Conservation (phyloP, 2,329 filamentous ascomycete species). For the Curvularia lunata region DNA sequence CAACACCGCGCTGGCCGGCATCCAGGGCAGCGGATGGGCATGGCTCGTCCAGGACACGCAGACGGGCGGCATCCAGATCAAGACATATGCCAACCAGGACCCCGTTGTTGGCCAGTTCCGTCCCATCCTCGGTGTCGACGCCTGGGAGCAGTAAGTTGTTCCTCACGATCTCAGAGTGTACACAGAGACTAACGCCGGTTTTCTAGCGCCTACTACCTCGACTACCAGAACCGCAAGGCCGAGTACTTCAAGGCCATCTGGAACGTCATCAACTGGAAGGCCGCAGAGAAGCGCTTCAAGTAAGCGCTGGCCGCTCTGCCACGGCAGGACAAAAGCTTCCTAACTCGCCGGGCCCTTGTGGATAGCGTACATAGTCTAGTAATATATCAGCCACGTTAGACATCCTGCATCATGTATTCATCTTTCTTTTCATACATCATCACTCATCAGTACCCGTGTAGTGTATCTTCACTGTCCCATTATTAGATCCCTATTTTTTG, state of each 20-base stretch:
- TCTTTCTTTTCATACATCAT: neutral
- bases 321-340: slow-evolving; percentile 9
- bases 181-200: neutral
- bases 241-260: slow-evolving; percentile 94
- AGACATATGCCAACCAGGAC: slow-evolving; percentile 85
- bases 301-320: slow-evolving; percentile 25
- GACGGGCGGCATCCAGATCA: slow-evolving; percentile 66
- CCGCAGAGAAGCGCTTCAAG: slow-evolving; percentile 77
- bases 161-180: neutral
- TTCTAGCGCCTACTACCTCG: slow-evolving; percentile 61
- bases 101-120: slow-evolving; percentile 82
- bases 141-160: slow-evolving; percentile 78
- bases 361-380: slow-evolving; percentile 10
- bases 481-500: neutral
- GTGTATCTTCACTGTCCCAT: neutral
- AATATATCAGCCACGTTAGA: slow-evolving; percentile 4
- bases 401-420: neutral
- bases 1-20: slow-evolving; percentile 67
- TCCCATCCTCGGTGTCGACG: slow-evolving; percentile 87
- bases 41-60: slow-evolving; percentile 68
- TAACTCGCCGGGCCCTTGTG: slow-evolving; percentile 6
- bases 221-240: slow-evolving; percentile 96
- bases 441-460: neutral
- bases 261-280: slow-evolving; percentile 97
- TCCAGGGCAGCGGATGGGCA: slow-evolving; percentile 70